phyloP scores from a whole-genome alignment of 768 basidiomycete genomes.

The Pholiota microspora region DNA sequence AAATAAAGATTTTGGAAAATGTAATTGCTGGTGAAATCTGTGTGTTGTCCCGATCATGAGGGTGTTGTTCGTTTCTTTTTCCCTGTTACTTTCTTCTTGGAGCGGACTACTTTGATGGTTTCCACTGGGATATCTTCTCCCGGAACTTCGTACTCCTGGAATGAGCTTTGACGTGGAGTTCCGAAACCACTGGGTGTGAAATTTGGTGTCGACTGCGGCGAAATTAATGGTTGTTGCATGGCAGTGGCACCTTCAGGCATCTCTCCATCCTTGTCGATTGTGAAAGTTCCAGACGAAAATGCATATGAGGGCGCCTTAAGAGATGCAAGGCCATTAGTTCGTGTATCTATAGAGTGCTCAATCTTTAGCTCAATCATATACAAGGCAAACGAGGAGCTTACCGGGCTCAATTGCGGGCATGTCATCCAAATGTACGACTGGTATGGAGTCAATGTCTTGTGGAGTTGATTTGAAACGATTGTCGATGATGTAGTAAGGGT shows the following conservation, averaged over 20 bases:
- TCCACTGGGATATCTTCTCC: conserved; percentile 54
- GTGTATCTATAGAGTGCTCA: conserved; percentile 22
- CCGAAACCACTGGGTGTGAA: conserved; percentile 21
- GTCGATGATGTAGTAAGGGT: conserved; percentile 90
- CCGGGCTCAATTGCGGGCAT: conserved; percentile 46
- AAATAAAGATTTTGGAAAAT: background rate
- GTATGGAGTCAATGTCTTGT: conserved; percentile 87
- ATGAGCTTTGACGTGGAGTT: conserved; percentile 36
- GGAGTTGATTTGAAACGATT: conserved; percentile 40
- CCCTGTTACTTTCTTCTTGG: conserved; percentile 61
- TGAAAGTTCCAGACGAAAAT: conserved; percentile 45
- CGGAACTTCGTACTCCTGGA: conserved; percentile 54
- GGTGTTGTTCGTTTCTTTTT: conserved; percentile 65
- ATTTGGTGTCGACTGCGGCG: conserved; percentile 25
- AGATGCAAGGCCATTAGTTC: conserved; percentile 39
- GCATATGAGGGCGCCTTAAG: conserved; percentile 39
- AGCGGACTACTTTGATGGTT: conserved; percentile 71
- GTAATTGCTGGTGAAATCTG: background rate
- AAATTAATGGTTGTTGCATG: conserved; percentile 12
- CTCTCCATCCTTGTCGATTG: conserved; percentile 79
- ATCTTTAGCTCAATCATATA: background rate
- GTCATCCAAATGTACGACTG: conserved; percentile 80
- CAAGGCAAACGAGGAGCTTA: background rate
- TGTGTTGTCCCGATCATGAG: background rate
- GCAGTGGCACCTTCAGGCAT: conserved; percentile 66